These are phyloP conservation scores for Sclerotiophoma versabilis DNA, from an alignment of 2,329 filamentous ascomycete genomes.

Conservation along the genomic window DNA sequence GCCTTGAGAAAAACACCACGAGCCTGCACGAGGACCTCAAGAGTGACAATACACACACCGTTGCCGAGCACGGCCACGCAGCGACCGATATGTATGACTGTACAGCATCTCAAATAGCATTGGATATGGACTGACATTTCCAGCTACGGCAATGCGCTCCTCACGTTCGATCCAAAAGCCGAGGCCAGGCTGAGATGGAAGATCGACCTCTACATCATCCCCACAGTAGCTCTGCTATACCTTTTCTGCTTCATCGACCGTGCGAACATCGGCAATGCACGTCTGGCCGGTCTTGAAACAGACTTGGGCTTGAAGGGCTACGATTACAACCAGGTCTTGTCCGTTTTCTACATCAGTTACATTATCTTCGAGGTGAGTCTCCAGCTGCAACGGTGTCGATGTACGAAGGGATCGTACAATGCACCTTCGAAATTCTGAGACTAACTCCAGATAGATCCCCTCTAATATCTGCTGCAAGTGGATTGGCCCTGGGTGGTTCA, in stretches of 20 bases:
- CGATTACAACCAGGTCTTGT: constrained; percentile 74
- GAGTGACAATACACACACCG: constrained; percentile 30
- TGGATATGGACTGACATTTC: constrained; percentile 10
- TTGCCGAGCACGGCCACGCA: constrained; percentile 38
- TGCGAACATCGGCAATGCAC: constrained; percentile 78
- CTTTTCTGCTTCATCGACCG: constrained; percentile 78
- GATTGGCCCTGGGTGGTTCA: constrained; percentile 75
- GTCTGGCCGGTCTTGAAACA: constrained; percentile 68
- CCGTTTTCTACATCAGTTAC: constrained; percentile 75
- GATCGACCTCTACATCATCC: constrained; percentile 70
- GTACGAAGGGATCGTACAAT: constrained; percentile 52
- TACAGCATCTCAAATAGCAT: neutral
- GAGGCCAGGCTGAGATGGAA: constrained; percentile 67
- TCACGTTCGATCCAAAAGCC: constrained; percentile 61
- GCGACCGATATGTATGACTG: constrained; percentile 42
- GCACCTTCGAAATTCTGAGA: constrained; percentile 16
- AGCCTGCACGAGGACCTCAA: constrained; percentile 42
- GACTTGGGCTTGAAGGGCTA: constrained; percentile 67
- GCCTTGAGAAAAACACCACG: constrained; percentile 23
- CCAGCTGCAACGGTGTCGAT: constrained; percentile 60
- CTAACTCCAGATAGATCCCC: constrained; percentile 67
- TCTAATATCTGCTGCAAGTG: constrained; percentile 73
- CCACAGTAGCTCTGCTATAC: constrained; percentile 71
- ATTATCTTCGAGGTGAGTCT: constrained; percentile 60
- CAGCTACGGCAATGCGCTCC: constrained; percentile 43